Evolutionary conservation across 2,329 filamentous ascomycete species (phyloP).

Genomic region (Neopestalotiopsis clavispora): DNA sequence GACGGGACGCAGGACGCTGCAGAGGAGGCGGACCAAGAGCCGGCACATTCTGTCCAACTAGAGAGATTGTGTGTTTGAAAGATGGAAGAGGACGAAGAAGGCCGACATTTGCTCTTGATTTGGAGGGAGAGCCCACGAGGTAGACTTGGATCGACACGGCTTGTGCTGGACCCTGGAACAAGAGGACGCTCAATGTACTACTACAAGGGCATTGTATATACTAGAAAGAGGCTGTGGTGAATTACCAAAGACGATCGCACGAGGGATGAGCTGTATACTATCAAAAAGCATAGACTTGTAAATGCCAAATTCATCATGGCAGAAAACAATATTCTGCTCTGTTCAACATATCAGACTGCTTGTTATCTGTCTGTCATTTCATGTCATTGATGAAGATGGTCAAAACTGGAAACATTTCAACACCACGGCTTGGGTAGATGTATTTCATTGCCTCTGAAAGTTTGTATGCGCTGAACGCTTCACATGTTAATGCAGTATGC

Average conservation of each 20-base stretch:
- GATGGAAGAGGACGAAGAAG: too few relatives aligned
- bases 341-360: neutral
- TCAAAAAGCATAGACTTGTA: constrained; percentile 5
- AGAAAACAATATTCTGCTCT: neutral
- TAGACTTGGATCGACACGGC: neutral
- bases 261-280: neutral
- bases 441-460: neutral
- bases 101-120: neutral
- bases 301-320: neutral
- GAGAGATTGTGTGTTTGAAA: neutral
- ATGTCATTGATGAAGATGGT: too few relatives aligned
- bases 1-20: constrained; percentile 57
- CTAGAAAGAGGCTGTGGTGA: neutral
- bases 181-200: neutral
- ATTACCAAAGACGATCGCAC: neutral
- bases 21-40: constrained; percentile 58
- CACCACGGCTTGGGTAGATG: too few relatives aligned
- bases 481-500: neutral
- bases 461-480: neutral
- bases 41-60: constrained; percentile 48
- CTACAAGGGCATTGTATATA: neutral
- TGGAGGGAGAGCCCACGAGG: neutral
- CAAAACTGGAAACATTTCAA: too few relatives aligned
- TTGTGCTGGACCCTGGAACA: neutral
- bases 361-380: too few relatives aligned